A percentile compares a stretch with the other conserved stretches of the same genome.
phyloP scores from a whole-genome alignment of 139 green algal genomes.

The Penium margaritaceum region DNA sequence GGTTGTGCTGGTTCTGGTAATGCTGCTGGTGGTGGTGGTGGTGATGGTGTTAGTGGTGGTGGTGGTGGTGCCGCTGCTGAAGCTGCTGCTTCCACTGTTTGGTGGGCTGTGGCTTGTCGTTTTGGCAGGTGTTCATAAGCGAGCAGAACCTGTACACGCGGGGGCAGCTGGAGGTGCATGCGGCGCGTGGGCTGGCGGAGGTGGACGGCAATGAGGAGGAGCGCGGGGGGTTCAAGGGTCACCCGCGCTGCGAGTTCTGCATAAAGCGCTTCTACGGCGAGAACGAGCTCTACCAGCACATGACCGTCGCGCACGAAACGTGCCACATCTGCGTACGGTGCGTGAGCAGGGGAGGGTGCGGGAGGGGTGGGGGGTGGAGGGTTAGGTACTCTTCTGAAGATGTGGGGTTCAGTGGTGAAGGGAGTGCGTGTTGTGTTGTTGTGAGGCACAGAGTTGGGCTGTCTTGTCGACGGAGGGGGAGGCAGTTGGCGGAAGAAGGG shows the following conservation, averaged over 20 bases:
- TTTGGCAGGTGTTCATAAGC: slow-evolving; percentile 18
- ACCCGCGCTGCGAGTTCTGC: slow-evolving; percentile 65
- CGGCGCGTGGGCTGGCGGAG: slow-evolving; percentile 52
- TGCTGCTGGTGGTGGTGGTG: too few species aligned
- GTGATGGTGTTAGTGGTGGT: too few species aligned
- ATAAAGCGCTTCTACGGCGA: slow-evolving; percentile 72
- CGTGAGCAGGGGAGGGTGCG: neutral
- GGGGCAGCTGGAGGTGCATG: slow-evolving; percentile 69
- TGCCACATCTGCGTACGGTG: slow-evolving; percentile 47
- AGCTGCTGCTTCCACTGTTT: too few species aligned
- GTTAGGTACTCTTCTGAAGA: too few species aligned
- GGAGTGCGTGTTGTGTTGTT: too few species aligned
- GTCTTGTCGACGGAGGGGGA: too few species aligned
- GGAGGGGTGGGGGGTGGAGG: neutral
- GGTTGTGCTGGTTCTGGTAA: too few species aligned
- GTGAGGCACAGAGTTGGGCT: too few species aligned
- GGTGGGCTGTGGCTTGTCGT: too few species aligned
- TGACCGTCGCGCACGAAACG: slow-evolving; percentile 68
- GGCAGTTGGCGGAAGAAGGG: too few species aligned
- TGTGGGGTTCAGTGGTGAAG: too few species aligned
- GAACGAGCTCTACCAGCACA: slow-evolving; percentile 84
- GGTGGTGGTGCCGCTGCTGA: too few species aligned
- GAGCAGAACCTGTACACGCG: slow-evolving; percentile 69
- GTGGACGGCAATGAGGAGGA: slow-evolving; percentile 38
- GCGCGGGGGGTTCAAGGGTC: slow-evolving; percentile 74